Evolutionary conservation across 169 alveolate species (phyloP), one percentile per base, ranked within the genome.

Genomic region (Plasmodium gallinaceum): DNA sequence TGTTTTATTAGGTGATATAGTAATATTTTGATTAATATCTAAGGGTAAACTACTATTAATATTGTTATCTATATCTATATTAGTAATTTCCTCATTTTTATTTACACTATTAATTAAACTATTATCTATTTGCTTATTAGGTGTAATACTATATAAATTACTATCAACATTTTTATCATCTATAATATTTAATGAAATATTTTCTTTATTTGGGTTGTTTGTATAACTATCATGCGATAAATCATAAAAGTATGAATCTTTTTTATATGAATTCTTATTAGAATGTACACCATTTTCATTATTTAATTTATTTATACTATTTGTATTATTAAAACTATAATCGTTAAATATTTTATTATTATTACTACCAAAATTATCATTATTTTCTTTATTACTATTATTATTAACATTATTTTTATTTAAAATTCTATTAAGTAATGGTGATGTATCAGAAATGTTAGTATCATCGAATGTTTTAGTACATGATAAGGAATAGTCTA

Each of bases 1-100:
- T 5, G 73, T 83, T 14, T 66, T 83, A 58, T 68, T 83, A 16
- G 80, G 85, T 5, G 91, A 83, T 54, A 83, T 42, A 24, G 62
- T 83, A 24, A 83, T 83, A 22, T 48, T 76, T 20, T 32, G 54
- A 14, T 22, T 20, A 32, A n/a, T 74, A 52, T 71, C 88, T 57
- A 52, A 39, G 12, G 22, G 62, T 22, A 4, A 14, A n/a, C 20
- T 20, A 8, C 12, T 24, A 22, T 37, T 18, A n/a, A 12, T 52
- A 61, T 12, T 26, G 18, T 26, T 32, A 26, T 26, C 26, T 16
- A 60, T 26, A 12, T 61, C 46, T 20, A 26, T 5, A 12, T 16
- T 20, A n/a, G 22, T n/a, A 18, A 58, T 14, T 9, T 26, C 68
- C 32, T 26, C 68, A 20, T 71, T 51, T 8, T 0, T 10, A 32